Conservation (phyloP, 108 stramenopile species). For the Nitzschia sp. region DNA sequence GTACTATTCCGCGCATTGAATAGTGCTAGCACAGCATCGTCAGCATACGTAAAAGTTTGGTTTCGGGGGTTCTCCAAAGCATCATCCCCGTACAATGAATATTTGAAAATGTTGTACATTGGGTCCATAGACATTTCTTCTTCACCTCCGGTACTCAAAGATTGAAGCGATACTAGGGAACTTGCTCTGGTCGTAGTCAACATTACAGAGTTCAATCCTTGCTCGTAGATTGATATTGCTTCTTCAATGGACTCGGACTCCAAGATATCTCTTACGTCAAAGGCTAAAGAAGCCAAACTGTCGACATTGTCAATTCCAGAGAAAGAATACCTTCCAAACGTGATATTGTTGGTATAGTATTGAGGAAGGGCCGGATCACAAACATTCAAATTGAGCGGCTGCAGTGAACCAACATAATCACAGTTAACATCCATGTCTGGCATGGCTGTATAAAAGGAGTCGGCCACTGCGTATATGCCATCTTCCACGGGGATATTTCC, state of each 20-base stretch:
- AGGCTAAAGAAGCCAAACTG: conserved; percentile 28
- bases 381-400: conserved; percentile 6
- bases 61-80: conserved; percentile 36
- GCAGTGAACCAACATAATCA: conserved; percentile 27
- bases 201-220: conserved; percentile 36
- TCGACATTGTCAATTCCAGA: conserved; percentile 16
- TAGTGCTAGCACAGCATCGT: conserved; percentile 54
- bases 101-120: conserved; percentile 69
- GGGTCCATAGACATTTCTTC: conserved; percentile 50
- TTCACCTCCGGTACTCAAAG: conserved; percentile 29
- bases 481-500: conserved; percentile 5
- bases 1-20: conserved; percentile 39
- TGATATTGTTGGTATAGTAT: conserved; percentile 3
- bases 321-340: conserved; percentile 45
- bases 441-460: conserved; percentile 34
- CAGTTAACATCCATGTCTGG: conserved; percentile 36
- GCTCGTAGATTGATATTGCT: conserved; percentile 46
- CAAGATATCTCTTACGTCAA: conserved; percentile 48
- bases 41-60: conserved; percentile 54
- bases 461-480: conserved; percentile 23
- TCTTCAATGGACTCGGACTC: conserved; percentile 24
- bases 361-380: conserved; percentile 16
- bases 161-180: conserved; percentile 32
- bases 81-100: conserved; percentile 66
- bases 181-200: conserved; percentile 32